Percentiles rank a stretch among this genome's conserved stretches.
These are phyloP conservation scores for Podaxis sp. DNA, from an alignment of 768 basidiomycete species.

Conservation along the genomic window DNA sequence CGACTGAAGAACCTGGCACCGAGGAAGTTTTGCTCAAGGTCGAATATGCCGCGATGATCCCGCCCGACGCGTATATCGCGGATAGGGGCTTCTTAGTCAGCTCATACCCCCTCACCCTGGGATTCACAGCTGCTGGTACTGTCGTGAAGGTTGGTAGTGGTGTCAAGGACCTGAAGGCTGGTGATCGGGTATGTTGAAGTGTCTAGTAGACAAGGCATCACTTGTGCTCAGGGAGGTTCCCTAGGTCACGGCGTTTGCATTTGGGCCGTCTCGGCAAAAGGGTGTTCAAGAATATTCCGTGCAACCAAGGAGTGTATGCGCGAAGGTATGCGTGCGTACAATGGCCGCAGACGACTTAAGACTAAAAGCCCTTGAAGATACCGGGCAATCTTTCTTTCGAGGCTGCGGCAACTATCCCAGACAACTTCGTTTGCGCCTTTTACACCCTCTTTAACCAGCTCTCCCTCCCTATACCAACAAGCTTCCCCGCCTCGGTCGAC, in stretches of 20 bases:
- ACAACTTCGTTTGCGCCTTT: constrained; percentile 42
- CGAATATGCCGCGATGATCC: constrained; percentile 37
- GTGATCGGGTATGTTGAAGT: constrained; percentile 35
- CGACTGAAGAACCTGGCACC: constrained; percentile 32
- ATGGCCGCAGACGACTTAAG: neutral
- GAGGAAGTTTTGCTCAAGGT: constrained; percentile 43
- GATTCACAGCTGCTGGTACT: constrained; percentile 38
- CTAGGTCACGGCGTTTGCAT: constrained; percentile 30
- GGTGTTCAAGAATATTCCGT: constrained; percentile 39
- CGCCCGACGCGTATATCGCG: constrained; percentile 39
- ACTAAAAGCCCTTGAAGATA: constrained; percentile 29
- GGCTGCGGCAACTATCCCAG: constrained; percentile 36
- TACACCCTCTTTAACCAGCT: constrained; percentile 41
- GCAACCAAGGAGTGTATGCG: constrained; percentile 27
- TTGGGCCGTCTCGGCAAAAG: constrained; percentile 25
- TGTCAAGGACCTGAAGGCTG: constrained; percentile 33
- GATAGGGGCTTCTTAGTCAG: constrained; percentile 32
- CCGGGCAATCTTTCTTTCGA: constrained; percentile 39
- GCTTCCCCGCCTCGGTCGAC: constrained; percentile 28
- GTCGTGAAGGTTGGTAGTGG: constrained; percentile 35
- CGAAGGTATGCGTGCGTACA: constrained; percentile 32
- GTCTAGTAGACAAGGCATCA: neutral
- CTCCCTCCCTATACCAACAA: constrained; percentile 32
- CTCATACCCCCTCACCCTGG: constrained; percentile 36
- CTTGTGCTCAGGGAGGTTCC: neutral